Base-by-base conservation (phyloP, 192 early-diverging fungal genomes). In the Haplosporangium gracile region DNA sequence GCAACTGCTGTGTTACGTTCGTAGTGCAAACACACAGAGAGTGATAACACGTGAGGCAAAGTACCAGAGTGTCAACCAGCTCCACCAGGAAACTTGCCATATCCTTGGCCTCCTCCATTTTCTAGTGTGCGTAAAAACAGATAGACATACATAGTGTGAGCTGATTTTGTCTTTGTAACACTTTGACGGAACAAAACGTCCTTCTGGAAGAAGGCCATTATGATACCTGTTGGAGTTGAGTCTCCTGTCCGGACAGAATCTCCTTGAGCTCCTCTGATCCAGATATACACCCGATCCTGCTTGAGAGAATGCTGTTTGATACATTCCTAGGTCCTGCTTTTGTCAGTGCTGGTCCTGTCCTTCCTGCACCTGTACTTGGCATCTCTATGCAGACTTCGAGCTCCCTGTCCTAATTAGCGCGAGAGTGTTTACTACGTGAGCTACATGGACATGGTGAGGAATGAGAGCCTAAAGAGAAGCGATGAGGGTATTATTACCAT, bases 61-160 rank as follows among this genome's bases (percentile, higher is more conserved):
- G 15, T 75, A 75, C 74, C 74, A 75, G 38, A 4, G 36, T 57
- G 74, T 75, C 74, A 47, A 78, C 79, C 18, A 86, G 75, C 45
- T 86, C 84, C 26, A 81, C 70, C 65, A 86, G 38, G 42, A 86
- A 86, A 36, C 72, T 70, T n/a, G 75, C 65, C 84, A 81, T 78
- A 43, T 80, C 75, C 22, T 63, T 47, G 24, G 84, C 78, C 18
- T 81, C 79, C 0, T 74, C 75, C 79, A 86, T 80, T 81, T 86
- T 86, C 84, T 86, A 74, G 0, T 40, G 11, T 34, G 6, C 53
- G 39, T 1, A 34, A 20, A 34, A 20, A 75, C 8, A 32, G 60
- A 4, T 13, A 22, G 29, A 9, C 11, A 20, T 5, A 45, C n/a
- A 15, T 49, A 11, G 4, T 43, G 20, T 45, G 43, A 29, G 26